Base-by-base conservation (phyloP, 495 filamentous ascomycete genomes). In the Oidiodendron maius region DNA sequence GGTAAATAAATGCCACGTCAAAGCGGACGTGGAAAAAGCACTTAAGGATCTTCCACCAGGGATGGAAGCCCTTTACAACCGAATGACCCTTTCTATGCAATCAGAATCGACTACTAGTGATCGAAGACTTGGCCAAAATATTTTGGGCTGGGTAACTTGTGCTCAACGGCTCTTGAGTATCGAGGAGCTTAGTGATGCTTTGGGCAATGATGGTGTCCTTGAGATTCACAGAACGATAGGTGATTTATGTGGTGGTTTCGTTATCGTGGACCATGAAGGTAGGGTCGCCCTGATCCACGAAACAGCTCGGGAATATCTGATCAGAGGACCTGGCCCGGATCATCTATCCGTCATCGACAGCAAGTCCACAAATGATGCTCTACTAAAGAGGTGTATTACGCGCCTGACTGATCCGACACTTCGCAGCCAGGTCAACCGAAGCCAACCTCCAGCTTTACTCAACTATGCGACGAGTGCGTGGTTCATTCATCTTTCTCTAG, bases 251-350 rank as follows among this genome's bases (percentile, higher is more conserved):
- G 65, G 72, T 1, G 60, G 62, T 0, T 65, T 75, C n/a, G 46
- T 74, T 0, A 47, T 49, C 8, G 43, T 75, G 8, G 69, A 76
- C 46, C 22, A 32, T 12, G 32, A 53, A 1, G 48, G 39, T 2
- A 55, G 63, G 15, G 62, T 69, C 12, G 48, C 57, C 12, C 52
- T 73, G 25, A 52, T 72, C 15, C 72, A 76, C 50, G 57, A 68
- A 28, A 74, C 68, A 1, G 69, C 68, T 3, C 44, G 35, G 45
- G 45, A 53, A 34, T 52, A 28, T 32, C 38, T 58, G n/a, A n/a
- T n/a, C n/a, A n/a, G n/a, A n/a, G n/a, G n/a, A n/a, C n/a, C n/a
- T n/a, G n/a, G n/a, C n/a, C n/a, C n/a, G n/a, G n/a, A n/a, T n/a
- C n/a, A n/a, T n/a, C n/a, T n/a, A n/a, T n/a, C n/a, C n/a, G n/a